A percentile compares a stretch with the other conserved stretches of the same genome.
Conservation (phyloP, 257 asterid species). For the Echites panduratus region DNA sequence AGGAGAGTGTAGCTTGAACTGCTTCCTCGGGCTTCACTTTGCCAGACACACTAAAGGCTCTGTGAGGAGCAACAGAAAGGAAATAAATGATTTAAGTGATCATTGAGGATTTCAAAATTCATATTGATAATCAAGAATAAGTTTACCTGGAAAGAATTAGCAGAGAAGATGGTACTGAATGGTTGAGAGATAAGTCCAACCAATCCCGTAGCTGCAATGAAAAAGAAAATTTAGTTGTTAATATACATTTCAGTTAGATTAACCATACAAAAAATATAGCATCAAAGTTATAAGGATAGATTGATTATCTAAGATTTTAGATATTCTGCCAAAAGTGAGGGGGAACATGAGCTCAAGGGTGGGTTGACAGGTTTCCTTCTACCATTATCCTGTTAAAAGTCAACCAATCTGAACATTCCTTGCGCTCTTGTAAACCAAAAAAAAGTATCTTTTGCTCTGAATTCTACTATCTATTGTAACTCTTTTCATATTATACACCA, state of each 20-base stretch:
- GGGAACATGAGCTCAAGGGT: neutral
- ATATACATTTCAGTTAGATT: neutral
- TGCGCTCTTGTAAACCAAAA: neutral
- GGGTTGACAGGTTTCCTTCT: neutral
- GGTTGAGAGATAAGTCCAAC: conserved; percentile 85
- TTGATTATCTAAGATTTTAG: too few species aligned
- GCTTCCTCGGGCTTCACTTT: conserved; percentile 74
- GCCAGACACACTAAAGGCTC: conserved; percentile 78
- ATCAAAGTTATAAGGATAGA: neutral
- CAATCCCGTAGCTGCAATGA: conserved; percentile 72
- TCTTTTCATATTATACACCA: neutral
- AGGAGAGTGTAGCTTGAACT: conserved; percentile 82
- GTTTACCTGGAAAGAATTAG: conserved; percentile 83
- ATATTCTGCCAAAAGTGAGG: neutral
- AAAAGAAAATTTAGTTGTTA: neutral
- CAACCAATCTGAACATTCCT: neutral
- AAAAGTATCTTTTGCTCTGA: neutral
- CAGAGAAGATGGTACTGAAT: conserved; percentile 87
- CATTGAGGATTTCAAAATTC: conserved; percentile 11
- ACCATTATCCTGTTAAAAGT: neutral
- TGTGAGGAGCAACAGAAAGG: conserved; percentile 27
- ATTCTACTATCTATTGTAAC: neutral
- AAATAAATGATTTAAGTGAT: conserved; percentile 14
- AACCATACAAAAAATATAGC: neutral
- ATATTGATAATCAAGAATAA: neutral